A percentile compares a stretch with the other conserved stretches of the same genome.
phyloP scores from a whole-genome alignment of 768 basidiomycete genomes.

The Coprinopsis marcescibilis region DNA sequence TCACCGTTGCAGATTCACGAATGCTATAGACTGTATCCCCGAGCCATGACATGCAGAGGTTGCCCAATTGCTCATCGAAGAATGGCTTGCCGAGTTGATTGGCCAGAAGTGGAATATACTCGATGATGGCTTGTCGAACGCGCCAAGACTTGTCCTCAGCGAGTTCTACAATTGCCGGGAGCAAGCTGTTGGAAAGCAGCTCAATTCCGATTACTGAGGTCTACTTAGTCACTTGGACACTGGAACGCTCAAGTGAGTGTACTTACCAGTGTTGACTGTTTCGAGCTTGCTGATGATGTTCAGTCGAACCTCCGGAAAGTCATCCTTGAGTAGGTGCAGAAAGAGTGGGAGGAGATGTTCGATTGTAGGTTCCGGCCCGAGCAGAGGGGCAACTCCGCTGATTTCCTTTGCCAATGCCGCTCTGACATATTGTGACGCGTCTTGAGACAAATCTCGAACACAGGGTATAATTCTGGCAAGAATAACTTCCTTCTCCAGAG shows the following conservation, averaged over 20 bases:
- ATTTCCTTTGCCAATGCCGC: slow-evolving; percentile 96
- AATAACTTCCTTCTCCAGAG: slow-evolving; percentile 91
- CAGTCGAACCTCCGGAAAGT: slow-evolving; percentile 95
- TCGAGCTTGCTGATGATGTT: slow-evolving; percentile 99
- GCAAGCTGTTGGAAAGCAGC: slow-evolving; percentile 85
- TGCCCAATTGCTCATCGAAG: slow-evolving; percentile 96
- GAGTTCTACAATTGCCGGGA: slow-evolving; percentile 95
- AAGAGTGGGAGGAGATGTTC: slow-evolving; percentile 96
- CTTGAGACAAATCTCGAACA: slow-evolving; percentile 89
- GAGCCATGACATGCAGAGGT: slow-evolving; percentile 98
- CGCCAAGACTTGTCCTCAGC: slow-evolving; percentile 99
- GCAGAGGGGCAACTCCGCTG: slow-evolving; percentile 89
- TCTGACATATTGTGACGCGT: slow-evolving; percentile 94
- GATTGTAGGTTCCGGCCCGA: slow-evolving; percentile 90
- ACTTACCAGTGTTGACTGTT: slow-evolving; percentile 83
- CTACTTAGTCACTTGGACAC: slow-evolving; percentile 14
- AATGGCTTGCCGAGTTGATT: slow-evolving; percentile 96
- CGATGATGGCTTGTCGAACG: slow-evolving; percentile 98
- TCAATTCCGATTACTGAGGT: slow-evolving; percentile 93
- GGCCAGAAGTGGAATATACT: slow-evolving; percentile 97
- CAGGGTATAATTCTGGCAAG: slow-evolving; percentile 90
- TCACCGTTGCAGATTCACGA: slow-evolving; percentile 95
- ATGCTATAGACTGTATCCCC: slow-evolving; percentile 98
- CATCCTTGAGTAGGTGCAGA: slow-evolving; percentile 94
- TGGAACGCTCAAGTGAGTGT: not conserved